These are phyloP conservation scores for Trametes sp. DNA, from an alignment of 1,284 basidiomycete species.

Conservation along the genomic window DNA sequence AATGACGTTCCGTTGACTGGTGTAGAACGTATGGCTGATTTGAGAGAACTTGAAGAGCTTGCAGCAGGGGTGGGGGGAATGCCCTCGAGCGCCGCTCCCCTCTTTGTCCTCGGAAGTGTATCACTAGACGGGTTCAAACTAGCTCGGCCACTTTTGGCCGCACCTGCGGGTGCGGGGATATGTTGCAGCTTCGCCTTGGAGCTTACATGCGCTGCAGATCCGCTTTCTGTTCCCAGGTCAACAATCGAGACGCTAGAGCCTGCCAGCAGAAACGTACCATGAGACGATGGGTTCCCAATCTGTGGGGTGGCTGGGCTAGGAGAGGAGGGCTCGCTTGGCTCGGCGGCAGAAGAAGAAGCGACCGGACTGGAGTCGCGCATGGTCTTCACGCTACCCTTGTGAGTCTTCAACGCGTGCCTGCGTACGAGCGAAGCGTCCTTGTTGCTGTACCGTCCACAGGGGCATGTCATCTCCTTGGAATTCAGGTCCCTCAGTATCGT, in stretches of 20 bases:
- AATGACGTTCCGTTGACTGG: neutral
- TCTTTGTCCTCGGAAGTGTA: too few relatives aligned
- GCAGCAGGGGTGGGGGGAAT: too few relatives aligned
- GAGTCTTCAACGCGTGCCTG: slow-evolving; percentile 12
- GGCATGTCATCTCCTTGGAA: slow-evolving; percentile 20
- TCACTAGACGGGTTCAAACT: neutral
- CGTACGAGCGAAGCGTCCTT: slow-evolving; percentile 17
- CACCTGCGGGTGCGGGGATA: neutral
- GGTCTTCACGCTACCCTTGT: slow-evolving; percentile 10
- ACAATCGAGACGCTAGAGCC: too few relatives aligned
- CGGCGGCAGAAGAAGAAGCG: neutral
- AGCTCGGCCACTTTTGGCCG: neutral
- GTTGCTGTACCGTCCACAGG: slow-evolving; percentile 18
- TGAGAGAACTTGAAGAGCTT: neutral
- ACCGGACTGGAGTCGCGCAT: neutral
- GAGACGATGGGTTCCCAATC: neutral
- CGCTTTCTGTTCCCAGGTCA: neutral
- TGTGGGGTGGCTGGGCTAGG: neutral
- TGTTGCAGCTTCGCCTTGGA: neutral
- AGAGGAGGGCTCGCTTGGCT: neutral
- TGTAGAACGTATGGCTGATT: neutral
- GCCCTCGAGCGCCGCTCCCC: too few relatives aligned
- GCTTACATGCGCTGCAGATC: neutral
- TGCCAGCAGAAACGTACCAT: neutral
- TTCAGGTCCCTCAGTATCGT: slow-evolving; percentile 21